Base-by-base conservation (phyloP, 179 eudicot genomes). In the Spergularia azorica region DNA sequence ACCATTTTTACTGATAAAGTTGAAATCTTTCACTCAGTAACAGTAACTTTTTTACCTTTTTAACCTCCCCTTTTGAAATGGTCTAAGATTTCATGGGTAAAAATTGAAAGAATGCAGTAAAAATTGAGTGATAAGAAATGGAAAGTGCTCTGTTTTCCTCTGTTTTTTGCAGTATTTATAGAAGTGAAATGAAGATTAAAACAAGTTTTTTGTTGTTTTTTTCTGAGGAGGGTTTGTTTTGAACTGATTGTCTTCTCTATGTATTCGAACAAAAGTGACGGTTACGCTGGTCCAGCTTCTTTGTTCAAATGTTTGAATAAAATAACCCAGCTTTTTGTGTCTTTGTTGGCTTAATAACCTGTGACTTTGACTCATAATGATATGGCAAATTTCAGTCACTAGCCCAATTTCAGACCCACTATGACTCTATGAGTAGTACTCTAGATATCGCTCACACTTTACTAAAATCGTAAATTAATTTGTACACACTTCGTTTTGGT, bases 1-100 rank as follows among this genome's bases (percentile, higher is more conserved):
- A 63, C 73, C 81, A 82, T 82, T 59, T 60, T 54, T 75, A 26
- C 50, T 78, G n/a, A 21, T n/a, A 20, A 18, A 43, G 12, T 43
- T 46, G 51, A 38, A 26, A 63, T 63, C 46, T 63, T 63, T 26
- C 32, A 26, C 32, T 2, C 32, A 26, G 32, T 26, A 26, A 26
- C 0, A 26, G 32, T 26, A 26, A 26, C 32, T 26, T 26, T 26
- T 26, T 26, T 0, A 26, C 32, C 32, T 26, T 26, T 26, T 26
- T 2, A 26, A 26, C 32, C 32, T 26, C 2, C 32, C 32, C 32
- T 26, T 26, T 26, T 26, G 32, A 50, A 69, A 69, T 16, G 17
- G 17, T 18, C 59, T 18, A 21, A 69, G 48, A 15, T 51, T 26
- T 50, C 17, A 51, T 68, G 9, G 11, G 6, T 50, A 20, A 41